Conservation (phyloP, 2,329 filamentous ascomycete species). For the Microsporum canis region DNA sequence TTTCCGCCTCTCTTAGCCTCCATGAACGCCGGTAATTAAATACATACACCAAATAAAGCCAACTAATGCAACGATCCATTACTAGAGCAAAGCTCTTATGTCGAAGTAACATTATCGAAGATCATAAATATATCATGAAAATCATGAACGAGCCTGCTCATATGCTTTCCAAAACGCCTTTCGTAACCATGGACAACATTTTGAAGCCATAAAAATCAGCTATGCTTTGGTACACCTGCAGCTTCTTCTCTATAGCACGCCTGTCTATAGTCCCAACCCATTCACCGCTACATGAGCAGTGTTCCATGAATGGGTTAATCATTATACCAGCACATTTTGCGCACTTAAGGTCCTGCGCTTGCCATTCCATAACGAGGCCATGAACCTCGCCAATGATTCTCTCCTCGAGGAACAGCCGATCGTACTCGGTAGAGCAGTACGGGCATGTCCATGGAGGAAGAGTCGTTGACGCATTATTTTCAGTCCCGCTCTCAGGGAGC, state of each 20-base stretch:
- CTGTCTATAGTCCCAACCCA: conserved; percentile 65
- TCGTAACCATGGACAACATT: conserved; percentile 68
- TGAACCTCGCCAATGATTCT: conserved; percentile 66
- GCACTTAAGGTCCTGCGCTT: conserved; percentile 83
- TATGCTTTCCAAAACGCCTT: conserved; percentile 42
- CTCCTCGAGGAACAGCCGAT: conserved; percentile 75
- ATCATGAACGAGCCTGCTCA: background rate
- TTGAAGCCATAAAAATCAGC: conserved; percentile 67
- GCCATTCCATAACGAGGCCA: conserved; percentile 64
- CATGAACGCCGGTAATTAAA: background rate
- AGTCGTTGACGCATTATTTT: conserved; percentile 18
- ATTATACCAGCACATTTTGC: conserved; percentile 55
- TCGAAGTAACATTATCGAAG: background rate
- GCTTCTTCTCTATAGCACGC: conserved; percentile 51
- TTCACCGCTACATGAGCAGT: conserved; percentile 81
- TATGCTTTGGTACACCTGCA: conserved; percentile 63
- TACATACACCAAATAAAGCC: background rate
- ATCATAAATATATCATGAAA: background rate
- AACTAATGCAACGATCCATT: background rate
- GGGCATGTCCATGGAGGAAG: conserved; percentile 57
- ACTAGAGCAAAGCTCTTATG: background rate
- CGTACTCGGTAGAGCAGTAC: conserved; percentile 64
- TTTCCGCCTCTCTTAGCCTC: background rate
- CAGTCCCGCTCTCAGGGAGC: conserved; percentile 42
- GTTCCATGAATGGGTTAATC: conserved; percentile 90